Percentiles rank a stretch among this genome's conserved stretches.
These are phyloP conservation scores for Neoascochyta sp. DNA, from an alignment of 2,329 filamentous ascomycete genomes.

Conservation along the genomic window DNA sequence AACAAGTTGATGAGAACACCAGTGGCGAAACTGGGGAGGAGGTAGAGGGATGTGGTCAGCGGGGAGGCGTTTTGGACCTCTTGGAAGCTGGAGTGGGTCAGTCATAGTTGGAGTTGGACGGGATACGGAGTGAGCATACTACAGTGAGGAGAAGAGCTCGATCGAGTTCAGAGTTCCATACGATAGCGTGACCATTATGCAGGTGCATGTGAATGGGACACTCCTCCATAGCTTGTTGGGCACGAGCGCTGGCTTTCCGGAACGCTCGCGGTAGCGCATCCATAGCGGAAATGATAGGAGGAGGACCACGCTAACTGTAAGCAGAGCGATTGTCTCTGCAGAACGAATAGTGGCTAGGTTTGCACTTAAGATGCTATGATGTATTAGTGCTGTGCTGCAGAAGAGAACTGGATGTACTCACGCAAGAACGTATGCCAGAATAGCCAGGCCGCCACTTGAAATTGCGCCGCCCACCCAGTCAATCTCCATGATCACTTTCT, in stretches of 20 bases:
- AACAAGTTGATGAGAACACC: constrained; percentile 43
- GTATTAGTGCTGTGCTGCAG: constrained; percentile 5
- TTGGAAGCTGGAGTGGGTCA: constrained; percentile 34
- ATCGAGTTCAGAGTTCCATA: constrained; percentile 38
- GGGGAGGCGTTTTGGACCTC: constrained; percentile 36
- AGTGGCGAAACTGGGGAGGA: constrained; percentile 41
- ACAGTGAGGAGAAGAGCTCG: constrained; percentile 43
- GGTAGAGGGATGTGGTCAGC: constrained; percentile 39
- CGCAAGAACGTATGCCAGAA: constrained; percentile 24
- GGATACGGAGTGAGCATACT: constrained; percentile 28
- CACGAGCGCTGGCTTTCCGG: constrained; percentile 21
- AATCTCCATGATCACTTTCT: constrained; percentile 18
- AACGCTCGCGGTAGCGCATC: constrained; percentile 27
- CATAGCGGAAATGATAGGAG: constrained; percentile 27
- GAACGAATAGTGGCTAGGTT: constrained; percentile 21
- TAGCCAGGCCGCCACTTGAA: constrained; percentile 20
- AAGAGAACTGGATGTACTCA: constrained; percentile 7
- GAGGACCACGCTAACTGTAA: constrained; percentile 21
- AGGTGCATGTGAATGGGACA: constrained; percentile 53
- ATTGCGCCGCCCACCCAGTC: constrained; percentile 31
- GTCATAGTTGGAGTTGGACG: background rate
- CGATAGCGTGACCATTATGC: constrained; percentile 43
- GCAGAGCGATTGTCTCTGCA: constrained; percentile 18
- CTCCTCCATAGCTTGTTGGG: constrained; percentile 52
- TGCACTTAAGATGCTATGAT: constrained; percentile 19